These are phyloP conservation scores for Cryptosporidium baileyi DNA, from an alignment of 169 alveolate species.

Conservation along the genomic window DNA sequence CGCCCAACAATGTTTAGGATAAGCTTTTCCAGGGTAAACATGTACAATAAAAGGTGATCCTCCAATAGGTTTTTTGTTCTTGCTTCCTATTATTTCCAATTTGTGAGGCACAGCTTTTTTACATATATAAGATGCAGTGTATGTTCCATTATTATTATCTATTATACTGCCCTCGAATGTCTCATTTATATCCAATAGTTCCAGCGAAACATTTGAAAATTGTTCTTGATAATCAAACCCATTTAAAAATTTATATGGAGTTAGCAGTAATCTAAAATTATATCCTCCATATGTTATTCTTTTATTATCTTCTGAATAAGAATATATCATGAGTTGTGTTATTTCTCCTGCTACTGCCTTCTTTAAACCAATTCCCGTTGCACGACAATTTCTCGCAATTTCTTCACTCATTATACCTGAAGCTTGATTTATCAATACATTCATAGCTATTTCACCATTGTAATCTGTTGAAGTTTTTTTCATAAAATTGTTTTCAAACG, in stretches of 20 bases:
- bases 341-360: constrained; percentile 54
- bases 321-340: constrained; percentile 34
- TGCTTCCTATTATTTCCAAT: constrained; percentile 34
- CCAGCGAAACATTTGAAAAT: constrained; percentile 24
- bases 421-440: constrained; percentile 34
- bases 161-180: constrained; percentile 48
- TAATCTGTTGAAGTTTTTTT: neutral
- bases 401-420: constrained; percentile 52
- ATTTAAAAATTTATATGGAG: constrained; percentile 32
- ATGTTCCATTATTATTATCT: constrained; percentile 56
- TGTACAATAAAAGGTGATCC: constrained; percentile 49
- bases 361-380: constrained; percentile 56
- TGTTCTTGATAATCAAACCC: neutral
- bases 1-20: constrained; percentile 62
- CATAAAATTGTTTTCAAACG: neutral
- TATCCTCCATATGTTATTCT: constrained; percentile 54
- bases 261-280: constrained; percentile 26
- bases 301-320: constrained; percentile 44
- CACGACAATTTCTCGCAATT: constrained; percentile 45
- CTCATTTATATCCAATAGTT: constrained; percentile 41
- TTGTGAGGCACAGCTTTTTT: constrained; percentile 62
- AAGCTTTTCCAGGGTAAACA: constrained; percentile 55
- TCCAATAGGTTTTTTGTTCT: constrained; percentile 15
- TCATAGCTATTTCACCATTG: neutral
- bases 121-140: constrained; percentile 57